Percentiles rank a stretch among this genome's conserved stretches.
Evolutionary conservation across 257 asterid species (phyloP).

Genomic region (Solanum etuberosum): DNA sequence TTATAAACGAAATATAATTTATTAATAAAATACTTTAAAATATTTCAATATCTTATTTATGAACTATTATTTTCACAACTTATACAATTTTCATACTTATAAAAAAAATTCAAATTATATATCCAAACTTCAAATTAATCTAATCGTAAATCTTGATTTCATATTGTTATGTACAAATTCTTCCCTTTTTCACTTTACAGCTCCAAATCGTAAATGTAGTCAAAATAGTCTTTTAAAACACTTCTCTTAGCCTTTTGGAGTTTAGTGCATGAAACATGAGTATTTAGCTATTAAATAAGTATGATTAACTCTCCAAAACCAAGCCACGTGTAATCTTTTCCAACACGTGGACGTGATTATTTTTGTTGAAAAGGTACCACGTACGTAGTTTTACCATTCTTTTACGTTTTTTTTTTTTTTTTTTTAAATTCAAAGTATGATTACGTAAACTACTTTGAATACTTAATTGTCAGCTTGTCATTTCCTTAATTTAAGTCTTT

Average conservation of each 20-base stretch:
- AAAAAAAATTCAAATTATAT: no score
- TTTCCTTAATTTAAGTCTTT: background rate
- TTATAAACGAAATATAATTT: no score
- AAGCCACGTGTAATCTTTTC: slow-evolving; percentile 23
- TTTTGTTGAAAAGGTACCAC: background rate
- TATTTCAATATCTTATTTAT: no score
- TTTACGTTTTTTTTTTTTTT: background rate
- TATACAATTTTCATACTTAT: no score
- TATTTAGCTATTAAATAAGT: background rate
- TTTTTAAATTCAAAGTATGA: background rate
- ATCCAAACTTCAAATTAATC: no score
- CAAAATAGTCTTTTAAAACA: background rate
- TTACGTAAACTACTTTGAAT: background rate
- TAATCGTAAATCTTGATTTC: background rate
- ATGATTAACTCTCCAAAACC: slow-evolving; percentile 6
- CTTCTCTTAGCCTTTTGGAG: background rate
- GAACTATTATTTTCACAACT: no score
- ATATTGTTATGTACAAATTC: background rate
- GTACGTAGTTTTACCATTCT: background rate
- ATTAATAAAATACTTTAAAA: background rate
- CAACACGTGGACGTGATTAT: slow-evolving; percentile 25
- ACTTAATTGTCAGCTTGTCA: background rate
- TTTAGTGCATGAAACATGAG: background rate
- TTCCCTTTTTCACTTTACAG: background rate
- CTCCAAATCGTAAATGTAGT: background rate